Percentiles rank a stretch among this genome's conserved stretches.
Conservation (phyloP, 805 yeast genomes). For the Wickerhamiella siamensis region DNA sequence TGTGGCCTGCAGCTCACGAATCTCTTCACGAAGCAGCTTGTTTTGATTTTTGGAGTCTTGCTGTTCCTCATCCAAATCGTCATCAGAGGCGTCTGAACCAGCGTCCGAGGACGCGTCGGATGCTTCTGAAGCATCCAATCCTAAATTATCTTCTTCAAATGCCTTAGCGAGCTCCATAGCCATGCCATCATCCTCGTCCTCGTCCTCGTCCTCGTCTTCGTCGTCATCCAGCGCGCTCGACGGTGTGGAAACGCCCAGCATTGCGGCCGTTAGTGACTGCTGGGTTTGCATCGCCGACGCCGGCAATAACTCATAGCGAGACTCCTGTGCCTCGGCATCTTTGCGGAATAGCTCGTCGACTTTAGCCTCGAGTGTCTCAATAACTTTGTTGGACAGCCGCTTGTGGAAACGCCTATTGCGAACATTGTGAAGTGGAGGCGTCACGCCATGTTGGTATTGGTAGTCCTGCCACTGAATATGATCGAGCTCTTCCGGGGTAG, state of each 20-base stretch:
- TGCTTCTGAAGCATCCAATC: slow-evolving; percentile 27
- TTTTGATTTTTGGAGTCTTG: slow-evolving; percentile 44
- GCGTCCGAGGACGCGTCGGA: slow-evolving; percentile 12
- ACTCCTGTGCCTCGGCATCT: slow-evolving; percentile 76
- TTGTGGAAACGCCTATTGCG: slow-evolving; percentile 57
- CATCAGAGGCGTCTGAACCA: slow-evolving; percentile 37
- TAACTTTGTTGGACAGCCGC: slow-evolving; percentile 51
- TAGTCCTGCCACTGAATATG: slow-evolving; percentile 11
- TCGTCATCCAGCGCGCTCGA: slow-evolving; percentile 26
- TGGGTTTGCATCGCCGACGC: slow-evolving; percentile 23
- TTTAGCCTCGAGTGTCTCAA: slow-evolving; percentile 62
- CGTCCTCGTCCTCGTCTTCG: slow-evolving; percentile 23
- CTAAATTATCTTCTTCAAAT: slow-evolving; percentile 34
- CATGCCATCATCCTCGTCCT: slow-evolving; percentile 18
- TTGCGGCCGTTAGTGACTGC: slow-evolving; percentile 22
- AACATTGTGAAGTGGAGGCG: slow-evolving; percentile 65
- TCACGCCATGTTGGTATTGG: slow-evolving; percentile 59
- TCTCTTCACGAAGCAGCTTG: slow-evolving; percentile 71
- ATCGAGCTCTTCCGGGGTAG: slow-evolving; percentile 33
- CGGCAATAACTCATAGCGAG: slow-evolving; percentile 57
- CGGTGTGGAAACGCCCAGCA: slow-evolving; percentile 25
- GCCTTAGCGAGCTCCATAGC: slow-evolving; percentile 26
- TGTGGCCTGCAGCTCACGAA: slow-evolving; percentile 63
- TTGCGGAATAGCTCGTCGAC: slow-evolving; percentile 61
- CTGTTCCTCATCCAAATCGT: slow-evolving; percentile 38